Evolutionary conservation across 2,329 filamentous ascomycete genomes (phyloP), one percentile per base, ranked within the genome.

Genomic region (Sporothrix variecibatus): DNA sequence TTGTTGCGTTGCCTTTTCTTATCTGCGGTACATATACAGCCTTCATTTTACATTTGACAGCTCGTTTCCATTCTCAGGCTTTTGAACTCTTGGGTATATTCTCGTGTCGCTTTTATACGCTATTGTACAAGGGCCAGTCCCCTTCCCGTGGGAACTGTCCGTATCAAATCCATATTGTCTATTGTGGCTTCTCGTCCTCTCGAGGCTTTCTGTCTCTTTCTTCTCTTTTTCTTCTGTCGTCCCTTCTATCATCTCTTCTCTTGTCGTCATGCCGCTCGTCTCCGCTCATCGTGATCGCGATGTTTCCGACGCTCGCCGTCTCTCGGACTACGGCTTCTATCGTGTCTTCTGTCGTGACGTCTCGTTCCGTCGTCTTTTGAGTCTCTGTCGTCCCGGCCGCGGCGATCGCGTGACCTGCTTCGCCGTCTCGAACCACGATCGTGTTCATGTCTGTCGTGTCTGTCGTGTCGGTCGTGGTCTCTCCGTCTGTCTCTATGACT

Each of bases 391-490:
- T 46, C 31, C 3, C 31, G 34, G 38, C 6, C 40, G 4, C n/a
- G 23, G 0, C 40, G 56, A 8, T 51, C 56, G 49, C 60, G 65
- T 38, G 65, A 46, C 28, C 40, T 51, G 40, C 28, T 51, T 38
- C 28, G 58, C 28, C 71, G n/a, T 31, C 60, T 56, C 0, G 31
- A 40, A 2, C 62, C 53, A 20, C 51, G 51, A 43, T 67, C 46
- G 26, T 60, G 17, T n/a, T 60, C 46, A 9, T 34, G 68, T 40
- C 23, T 5, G 5, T 68, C 73, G 20, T 26, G 31, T 12, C 53
- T 28, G 67, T 80, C 80, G 43, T 58, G 46, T 20, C 26, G 31
- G 28, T 26, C 38, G 15, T 58, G 62, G 5, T 65, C 60, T 23
- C 71, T 56, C 17, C 65, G 62, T n/a, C 60, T 56, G 38, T 46